Evolutionary conservation across 202 grass and related monocot species (phyloP), one percentile per base, ranked within the genome.

Genomic region (Digitaria exilis): DNA sequence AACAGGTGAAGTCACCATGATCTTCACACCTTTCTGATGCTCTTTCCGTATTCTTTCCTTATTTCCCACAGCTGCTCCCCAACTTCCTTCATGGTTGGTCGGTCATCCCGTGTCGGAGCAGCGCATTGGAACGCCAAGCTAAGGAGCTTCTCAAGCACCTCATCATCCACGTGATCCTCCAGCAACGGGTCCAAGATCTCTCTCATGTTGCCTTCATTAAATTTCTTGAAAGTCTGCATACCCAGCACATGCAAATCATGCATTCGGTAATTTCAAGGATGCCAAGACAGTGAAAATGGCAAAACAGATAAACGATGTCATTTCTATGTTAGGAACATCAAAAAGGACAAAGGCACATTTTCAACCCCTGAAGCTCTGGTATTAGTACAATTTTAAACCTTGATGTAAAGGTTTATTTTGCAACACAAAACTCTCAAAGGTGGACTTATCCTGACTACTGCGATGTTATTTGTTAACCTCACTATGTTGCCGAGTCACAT

Each of bases 81-180:
- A 26, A 96, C 96, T 90, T 96, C 93, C 71, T 99, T 96, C 93
- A 99, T 99, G 30, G 77, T 92, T 5, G 96, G 96, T 0, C 96
- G 91, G 62, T 96, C 93, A 24, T 91, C 80, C 67, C 96, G 83
- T 0, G 96, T 96, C 0, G 93, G 96, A 26, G 93, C 96, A n/a
- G 93, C 93, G 2, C 96, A 99, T 44, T 96, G 89, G 81, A 99
- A 94, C 0, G 96, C 85, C 78, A 96, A 85, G 77, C 82, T 80
- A 21, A 99, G 89, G 41, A 99, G 80, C 68, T 72, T 94, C 29
- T 82, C 78, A 48, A 94, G 45, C 18, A 99, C 80, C 16, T 94
- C 91, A 24, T 94, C 86, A 17, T 96, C 84, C 64, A 99, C 83
- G 8, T 57, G 77, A 60, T 99, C 91, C 30, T 92, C 93, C 86